Percentiles rank a stretch among this genome's conserved stretches.
These are phyloP conservation scores for Fonsecaea pedrosoi DNA, from an alignment of 2,329 filamentous ascomycete genomes.

Conservation along the genomic window DNA sequence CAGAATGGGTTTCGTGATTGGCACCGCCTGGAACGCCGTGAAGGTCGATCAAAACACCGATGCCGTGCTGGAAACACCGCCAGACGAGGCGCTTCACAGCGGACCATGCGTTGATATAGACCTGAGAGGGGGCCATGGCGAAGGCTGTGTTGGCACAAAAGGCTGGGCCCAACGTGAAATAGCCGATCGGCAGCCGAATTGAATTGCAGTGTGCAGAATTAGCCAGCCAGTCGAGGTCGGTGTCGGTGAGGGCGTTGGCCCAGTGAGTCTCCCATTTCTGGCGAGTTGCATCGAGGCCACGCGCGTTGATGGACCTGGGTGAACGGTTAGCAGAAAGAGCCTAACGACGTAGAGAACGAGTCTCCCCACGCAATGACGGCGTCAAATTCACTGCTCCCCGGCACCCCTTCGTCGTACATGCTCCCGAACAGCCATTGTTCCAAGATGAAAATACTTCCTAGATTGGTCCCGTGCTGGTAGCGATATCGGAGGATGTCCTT, in stretches of 20 bases:
- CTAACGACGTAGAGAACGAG: background rate
- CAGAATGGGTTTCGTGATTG: slow-evolving; percentile 63
- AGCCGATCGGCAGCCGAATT: slow-evolving; percentile 66
- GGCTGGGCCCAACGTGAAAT: slow-evolving; percentile 61
- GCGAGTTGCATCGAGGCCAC: slow-evolving; percentile 58
- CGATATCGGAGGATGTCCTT: slow-evolving; percentile 57
- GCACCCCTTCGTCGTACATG: slow-evolving; percentile 55
- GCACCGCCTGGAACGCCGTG: slow-evolving; percentile 66
- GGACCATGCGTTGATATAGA: slow-evolving; percentile 63
- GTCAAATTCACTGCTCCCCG: slow-evolving; percentile 58
- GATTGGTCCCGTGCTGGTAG: slow-evolving; percentile 66
- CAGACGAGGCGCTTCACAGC: slow-evolving; percentile 57
- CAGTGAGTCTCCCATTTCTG: slow-evolving; percentile 62
- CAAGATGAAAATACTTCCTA: slow-evolving; percentile 66
- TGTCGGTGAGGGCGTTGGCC: slow-evolving; percentile 57
- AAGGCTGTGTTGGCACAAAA: slow-evolving; percentile 62
- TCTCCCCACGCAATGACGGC: slow-evolving; percentile 53
- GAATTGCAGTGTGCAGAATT: slow-evolving; percentile 62
- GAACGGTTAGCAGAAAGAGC: background rate
- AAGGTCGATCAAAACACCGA: slow-evolving; percentile 65
- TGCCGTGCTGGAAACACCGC: slow-evolving; percentile 55
- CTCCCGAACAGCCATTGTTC: slow-evolving; percentile 63
- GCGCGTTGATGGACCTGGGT: slow-evolving; percentile 50
- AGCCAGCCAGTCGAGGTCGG: slow-evolving; percentile 61
- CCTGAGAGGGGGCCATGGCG: slow-evolving; percentile 50